Evolutionary conservation across 768 basidiomycete species (phyloP), one percentile per base, ranked within the genome.

Genomic region (Psilocybe sp.): DNA sequence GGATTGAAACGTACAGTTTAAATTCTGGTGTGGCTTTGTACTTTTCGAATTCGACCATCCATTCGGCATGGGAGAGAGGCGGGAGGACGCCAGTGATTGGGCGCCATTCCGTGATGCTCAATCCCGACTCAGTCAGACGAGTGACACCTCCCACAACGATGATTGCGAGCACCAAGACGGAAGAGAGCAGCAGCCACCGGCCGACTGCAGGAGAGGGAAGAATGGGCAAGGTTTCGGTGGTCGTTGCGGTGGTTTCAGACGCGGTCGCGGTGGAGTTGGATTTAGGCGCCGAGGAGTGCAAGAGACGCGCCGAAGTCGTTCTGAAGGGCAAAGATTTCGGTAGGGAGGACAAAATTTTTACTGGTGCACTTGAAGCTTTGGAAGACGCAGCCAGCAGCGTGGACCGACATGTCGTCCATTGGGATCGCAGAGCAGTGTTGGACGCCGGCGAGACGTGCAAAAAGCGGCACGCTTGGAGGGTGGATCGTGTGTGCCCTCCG

Each of bases 81-180:
- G 95, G 95, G 14, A 94, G 63, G 44, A 92, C 73, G 13, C 97
- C 97, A 19, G 91, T 87, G 47, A 98, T 83, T 11, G 96, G 94
- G 45, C 81, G 79, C 97, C 97, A 99, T 76, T 99, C 97, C 18
- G 94, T 97, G 66, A 99, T 99, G 65, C 92, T 95, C 52, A 99
- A 73, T 12, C 97, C 97, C 13, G 93, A 96, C 69, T 99, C 97
- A 1, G 97, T 99, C 51, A 99, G 80, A 38, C 97, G 87, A 2
- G 97, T 99, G 51, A 99, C 80, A 8, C 96, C 97, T 23, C 97
- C 97, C 4, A 99, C 90, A 46, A 98, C 87, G 59, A 98, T 85
- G 63, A 99, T 91, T 15, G 84, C 86, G 56, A 98, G 87, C 18
- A 96, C 92, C 31, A 99, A 73, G 4, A 81, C 82, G 0, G 93